These are phyloP conservation scores for Flaveria trinervia DNA, from an alignment of 129 eudicot species.

Conservation along the genomic window DNA sequence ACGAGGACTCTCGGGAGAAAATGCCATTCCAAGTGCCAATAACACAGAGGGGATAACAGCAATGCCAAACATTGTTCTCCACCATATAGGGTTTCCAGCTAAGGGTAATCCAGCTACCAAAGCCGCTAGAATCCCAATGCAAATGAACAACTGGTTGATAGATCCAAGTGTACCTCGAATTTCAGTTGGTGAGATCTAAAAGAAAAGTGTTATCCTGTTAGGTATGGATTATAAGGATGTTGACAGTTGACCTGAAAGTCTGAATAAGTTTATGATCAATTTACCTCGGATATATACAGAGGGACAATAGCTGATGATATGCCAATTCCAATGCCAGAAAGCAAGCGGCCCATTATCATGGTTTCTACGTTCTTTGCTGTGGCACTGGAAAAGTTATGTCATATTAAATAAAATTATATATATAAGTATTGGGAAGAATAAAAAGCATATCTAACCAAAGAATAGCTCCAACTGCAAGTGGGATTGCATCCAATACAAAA, in stretches of 20 bases:
- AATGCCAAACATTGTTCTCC: conserved; percentile 96
- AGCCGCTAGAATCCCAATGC: conserved; percentile 92
- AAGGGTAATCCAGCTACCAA: conserved; percentile 90
- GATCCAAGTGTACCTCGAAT: conserved; percentile 98
- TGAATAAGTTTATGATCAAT: background rate
- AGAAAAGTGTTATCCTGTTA: conserved; percentile 29
- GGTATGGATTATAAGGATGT: conserved; percentile 3
- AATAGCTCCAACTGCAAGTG: conserved; percentile 84
- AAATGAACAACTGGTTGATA: conserved; percentile 83
- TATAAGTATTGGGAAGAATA: background rate
- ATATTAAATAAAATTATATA: conserved; percentile 11
- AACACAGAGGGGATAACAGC: conserved; percentile 77
- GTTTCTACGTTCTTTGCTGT: conserved; percentile 64
- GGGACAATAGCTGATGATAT: conserved; percentile 97
- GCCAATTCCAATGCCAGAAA: conserved; percentile 93
- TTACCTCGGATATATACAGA: conserved; percentile 94
- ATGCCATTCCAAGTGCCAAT: conserved; percentile 86
- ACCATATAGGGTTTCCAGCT: conserved; percentile 71
- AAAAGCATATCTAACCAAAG: conserved; percentile 63
- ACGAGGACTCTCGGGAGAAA: conserved; percentile 94
- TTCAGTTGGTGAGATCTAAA: conserved; percentile 94
- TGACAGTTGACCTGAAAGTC: background rate
- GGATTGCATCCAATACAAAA: conserved; percentile 79
- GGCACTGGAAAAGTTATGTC: conserved; percentile 50
- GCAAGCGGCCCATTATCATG: conserved; percentile 87